Evolutionary conservation across 805 yeast species (phyloP), one percentile per base, ranked within the genome.

Genomic region (Yamadazyma paraphyllophila): DNA sequence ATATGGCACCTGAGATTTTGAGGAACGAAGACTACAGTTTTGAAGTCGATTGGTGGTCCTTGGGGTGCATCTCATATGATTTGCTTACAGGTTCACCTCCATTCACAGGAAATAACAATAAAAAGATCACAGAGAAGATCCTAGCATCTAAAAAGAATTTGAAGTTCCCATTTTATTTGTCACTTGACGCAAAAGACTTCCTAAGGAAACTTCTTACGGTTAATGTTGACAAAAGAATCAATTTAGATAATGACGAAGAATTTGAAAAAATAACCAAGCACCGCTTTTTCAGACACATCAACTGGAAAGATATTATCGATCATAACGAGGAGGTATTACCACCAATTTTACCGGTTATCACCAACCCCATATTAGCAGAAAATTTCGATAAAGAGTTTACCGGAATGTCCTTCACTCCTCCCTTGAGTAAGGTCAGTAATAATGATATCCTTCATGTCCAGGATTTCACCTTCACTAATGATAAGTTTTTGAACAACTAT

Each of bases 1-100:
- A 72, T 52, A 72, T 72, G 77, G 77, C 77, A 0, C 77, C 77
- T 1, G 77, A 72, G 48, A 66, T 72, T n/a, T 55, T 72, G 31
- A 60, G 59, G 39, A 73, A 73, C 13, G 71, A 71, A 20, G 56
- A 62, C 2, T 71, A 72, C 45, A 71, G 68, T 44, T 72, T 64
- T 48, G 59, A 65, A 3, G 77, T 71, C 4, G 77, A 72, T 52
- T 72, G 77, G 77, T 72, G 77, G 77, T 70, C 73, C 39, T 56
- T 72, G 42, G 77, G 77, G 1, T 69, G 75, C 45, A 74, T 72
- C 16, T 63, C 73, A 0, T 72, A 52, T 55, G 77, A 72, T 51
- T 58, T 72, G 54, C 58, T 72, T 45, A 70, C 73, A 1, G 77
- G 77, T 0, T 62, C 67, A 12, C 76, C 77, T 4, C 77, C 77